Conservation (phyloP, 352 stramenopile genomes). For the Pythium folliculosum region DNA sequence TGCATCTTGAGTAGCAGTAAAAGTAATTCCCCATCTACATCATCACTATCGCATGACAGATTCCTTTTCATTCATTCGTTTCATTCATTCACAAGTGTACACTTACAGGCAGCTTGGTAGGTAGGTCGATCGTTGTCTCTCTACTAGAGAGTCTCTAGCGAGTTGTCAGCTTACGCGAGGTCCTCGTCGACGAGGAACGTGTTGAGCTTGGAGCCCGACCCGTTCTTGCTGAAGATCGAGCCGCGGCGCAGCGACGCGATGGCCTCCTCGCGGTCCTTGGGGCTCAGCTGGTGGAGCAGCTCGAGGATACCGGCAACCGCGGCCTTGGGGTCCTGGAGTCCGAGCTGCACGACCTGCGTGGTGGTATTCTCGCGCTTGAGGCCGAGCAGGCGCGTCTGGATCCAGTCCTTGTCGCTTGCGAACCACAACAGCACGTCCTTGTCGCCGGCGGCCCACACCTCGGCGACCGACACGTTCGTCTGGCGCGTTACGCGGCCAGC, state of each 20-base stretch:
- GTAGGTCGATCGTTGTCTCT: no score
- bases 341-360: constrained; percentile 75
- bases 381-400: constrained; percentile 53
- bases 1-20: not conserved
- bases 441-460: constrained; percentile 69
- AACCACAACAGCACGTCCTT: constrained; percentile 85
- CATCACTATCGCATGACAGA: no score
- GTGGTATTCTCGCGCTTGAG: constrained; percentile 73
- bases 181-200: constrained; percentile 32
- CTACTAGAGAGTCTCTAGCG: no score
- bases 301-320: constrained; percentile 84
- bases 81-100: no score
- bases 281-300: constrained; percentile 79
- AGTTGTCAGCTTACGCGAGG: no score
- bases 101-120: no score
- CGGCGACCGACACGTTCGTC: constrained; percentile 62
- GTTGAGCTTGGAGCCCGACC: constrained; percentile 45
- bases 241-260: constrained; percentile 74
- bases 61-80: no score
- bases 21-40: no score
- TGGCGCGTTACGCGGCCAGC: constrained; percentile 64
- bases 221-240: constrained; percentile 86
- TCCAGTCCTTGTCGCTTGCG: constrained; percentile 77
- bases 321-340: constrained; percentile 78
- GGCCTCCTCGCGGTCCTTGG: constrained; percentile 86